Base-by-base conservation (phyloP, 2,329 filamentous ascomycete species). In the Fusarium virguliforme region DNA sequence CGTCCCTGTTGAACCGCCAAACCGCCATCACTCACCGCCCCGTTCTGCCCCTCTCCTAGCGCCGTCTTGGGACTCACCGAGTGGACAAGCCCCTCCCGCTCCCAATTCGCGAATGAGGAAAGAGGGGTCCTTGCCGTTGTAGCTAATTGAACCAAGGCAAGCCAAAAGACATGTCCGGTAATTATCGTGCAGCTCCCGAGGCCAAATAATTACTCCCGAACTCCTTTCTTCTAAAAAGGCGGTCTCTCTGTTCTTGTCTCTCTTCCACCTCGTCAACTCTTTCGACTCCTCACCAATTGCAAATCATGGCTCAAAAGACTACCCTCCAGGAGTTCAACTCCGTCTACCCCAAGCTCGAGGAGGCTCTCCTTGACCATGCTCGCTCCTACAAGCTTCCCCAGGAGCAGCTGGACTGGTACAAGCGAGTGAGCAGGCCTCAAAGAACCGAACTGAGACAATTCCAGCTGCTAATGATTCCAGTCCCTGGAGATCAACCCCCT, bases 311-410 rank as follows among this genome's bases (percentile, higher is more conserved):
- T 43, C 84, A 96, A 86, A 90, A 90, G 74, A 92, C 92, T 56
- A 95, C 91, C 54, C 90, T 95, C 65, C 86, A 92, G 78, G 91
- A 97, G 78, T 99, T 99, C 81, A 94, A 98, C 87, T 86, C 90
- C 50, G 89, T 98, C 80, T 98, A 95, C 85, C 94, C 94, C 62
- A 91, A 91, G 82, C 89, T 99, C 73, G 90, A 95, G 78, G 88
- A 93, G 80, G 94, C 94, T 78, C 85, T 99, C 64, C 87, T 95
- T 74, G 90, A 90, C 71, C 90, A 96, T 84, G 92, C 92, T 74
- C 88, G 90, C 80, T 86, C 89, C 77, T 97, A 97, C 86, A 94
- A 95, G 67, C 86, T 98, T 32, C 95, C 96, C 60, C 83, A 92
- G 74, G 88, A 92, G 81, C 92, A 94, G 68, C 83, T 95, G 65